Percentiles rank a stretch among this genome's conserved stretches.
phyloP scores from a whole-genome alignment of 164 flowering plant species.

The Dillenia turbinata region DNA sequence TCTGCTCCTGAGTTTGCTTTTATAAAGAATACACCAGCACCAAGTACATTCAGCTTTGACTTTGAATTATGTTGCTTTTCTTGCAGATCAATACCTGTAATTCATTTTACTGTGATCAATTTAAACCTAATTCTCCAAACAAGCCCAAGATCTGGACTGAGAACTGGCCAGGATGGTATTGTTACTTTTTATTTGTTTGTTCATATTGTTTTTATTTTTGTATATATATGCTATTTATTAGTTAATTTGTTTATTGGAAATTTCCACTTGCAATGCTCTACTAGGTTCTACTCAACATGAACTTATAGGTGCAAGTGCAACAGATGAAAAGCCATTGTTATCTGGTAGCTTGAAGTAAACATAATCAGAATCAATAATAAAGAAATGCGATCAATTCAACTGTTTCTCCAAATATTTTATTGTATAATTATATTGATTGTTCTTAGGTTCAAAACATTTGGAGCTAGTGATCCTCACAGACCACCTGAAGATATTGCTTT shows the following conservation, averaged over 20 bases:
- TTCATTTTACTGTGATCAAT: conserved; percentile 88
- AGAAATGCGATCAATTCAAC: too few relatives aligned
- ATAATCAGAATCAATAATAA: too few relatives aligned
- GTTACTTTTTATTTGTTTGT: conserved; percentile 1
- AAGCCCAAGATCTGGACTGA: conserved; percentile 98
- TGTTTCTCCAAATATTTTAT: background rate
- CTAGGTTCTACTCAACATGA: background rate
- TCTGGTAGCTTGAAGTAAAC: too few relatives aligned
- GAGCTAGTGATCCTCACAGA: conserved; percentile 82
- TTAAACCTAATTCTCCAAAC: conserved; percentile 65
- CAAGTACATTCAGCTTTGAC: background rate
- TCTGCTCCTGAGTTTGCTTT: too few relatives aligned
- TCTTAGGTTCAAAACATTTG: conserved; percentile 94
- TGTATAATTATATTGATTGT: background rate
- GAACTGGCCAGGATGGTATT: conserved; percentile 99
- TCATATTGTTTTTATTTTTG: background rate
- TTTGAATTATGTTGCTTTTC: conserved; percentile 1
- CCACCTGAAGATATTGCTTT: conserved; percentile 92
- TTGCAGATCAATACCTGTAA: conserved; percentile 97
- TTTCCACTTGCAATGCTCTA: background rate
- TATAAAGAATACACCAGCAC: too few relatives aligned
- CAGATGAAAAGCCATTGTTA: too few relatives aligned
- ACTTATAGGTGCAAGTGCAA: too few relatives aligned
- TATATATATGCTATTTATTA: background rate
- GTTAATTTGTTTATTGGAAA: background rate